Conservation (phyloP, 176 grass and related monocot genomes). For the barley (Hordeum vulgare) region MorexV3_pseudomolecules_assembly NC_058524.1:156483568-156484067, state of each 20-base stretch:
- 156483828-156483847: constrained; percentile 65
- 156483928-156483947: background rate
- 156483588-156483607: constrained; percentile 51
- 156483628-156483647: constrained; percentile 59
- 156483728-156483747: background rate
- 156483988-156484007: constrained; percentile 68
- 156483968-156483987: constrained; percentile 70
- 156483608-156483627: background rate
- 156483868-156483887: background rate
- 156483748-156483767: constrained; percentile 11
- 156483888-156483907: background rate
- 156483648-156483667: constrained; percentile 39
- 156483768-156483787: constrained; percentile 39
- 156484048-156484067: constrained; percentile 7
- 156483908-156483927: background rate
- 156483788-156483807: constrained; percentile 74
- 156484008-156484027: constrained; percentile 46
- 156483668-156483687: background rate
- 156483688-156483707: background rate
- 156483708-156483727: background rate
- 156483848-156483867: constrained; percentile 34
- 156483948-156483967: background rate
- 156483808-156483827: constrained; percentile 64
- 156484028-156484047: constrained; percentile 31
- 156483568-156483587: constrained; percentile 54